Evolutionary conservation across 768 basidiomycete species (phyloP), one percentile per base, ranked within the genome.

Genomic region (Rhodosporidiobolus odoratus): DNA sequence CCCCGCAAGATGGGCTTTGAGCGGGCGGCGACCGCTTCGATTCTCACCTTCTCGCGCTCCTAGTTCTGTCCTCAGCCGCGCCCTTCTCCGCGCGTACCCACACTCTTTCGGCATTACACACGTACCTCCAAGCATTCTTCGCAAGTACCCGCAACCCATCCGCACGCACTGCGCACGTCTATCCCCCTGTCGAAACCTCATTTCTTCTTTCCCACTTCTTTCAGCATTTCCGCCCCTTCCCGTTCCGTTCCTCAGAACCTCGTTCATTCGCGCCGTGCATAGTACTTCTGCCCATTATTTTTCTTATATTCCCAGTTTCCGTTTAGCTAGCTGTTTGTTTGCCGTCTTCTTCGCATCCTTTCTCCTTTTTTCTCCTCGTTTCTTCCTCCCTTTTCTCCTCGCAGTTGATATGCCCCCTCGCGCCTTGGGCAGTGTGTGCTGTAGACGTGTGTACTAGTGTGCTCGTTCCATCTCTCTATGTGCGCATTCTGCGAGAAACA

Each of bases 21-120:
- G 47, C 69, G 45, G 45, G 65, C 63, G 2, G 63, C 63, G 54
- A 71, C 69, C 32, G 54, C 69, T 1, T 60, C 45, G 1, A 25
- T 62, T 30, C 60, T 71, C 27, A 48, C 52, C 21, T 71, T 62
- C 38, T 48, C 60, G 25, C 64, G 47, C 15, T 15, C 37, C 9
- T 30, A 17, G 37, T 32, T 27, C 34, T 40, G 25, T 34, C 30
- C 15, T 47, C 45, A 43, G n/a, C n/a, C 48, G n/a, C 6, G 19
- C 27, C 16, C 65, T 43, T 32, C 10, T 21, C 27, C 35, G 38
- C 48, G 19, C 27, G 21, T 27, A 30, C 53, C 38, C 23, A n/a
- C 58, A 25, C 37, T 40, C 35, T 58, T 52, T 47, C 54, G 40
- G n/a, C 37, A 59, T 59, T 40, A 38, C 48, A 48, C 25, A n/a